Percentiles rank a stretch among this genome's conserved stretches.
Conservation (phyloP, 2,329 filamentous ascomycete species). For the Colletotrichum phormii region DNA sequence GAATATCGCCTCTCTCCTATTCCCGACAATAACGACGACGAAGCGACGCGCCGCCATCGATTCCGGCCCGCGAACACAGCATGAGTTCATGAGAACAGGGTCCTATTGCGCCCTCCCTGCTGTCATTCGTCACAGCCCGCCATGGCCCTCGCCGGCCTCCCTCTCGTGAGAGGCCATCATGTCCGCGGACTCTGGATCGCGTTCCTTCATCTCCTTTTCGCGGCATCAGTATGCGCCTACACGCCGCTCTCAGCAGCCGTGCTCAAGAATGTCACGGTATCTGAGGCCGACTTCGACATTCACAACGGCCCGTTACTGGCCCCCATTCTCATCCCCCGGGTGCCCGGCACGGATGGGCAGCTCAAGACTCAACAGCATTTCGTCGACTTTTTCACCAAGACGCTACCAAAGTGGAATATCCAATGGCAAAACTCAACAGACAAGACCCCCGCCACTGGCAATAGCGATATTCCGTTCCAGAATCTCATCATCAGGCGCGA, state of each 20-base stretch:
- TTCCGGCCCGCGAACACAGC: conserved; percentile 5
- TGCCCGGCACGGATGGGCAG: conserved; percentile 79
- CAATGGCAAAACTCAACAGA: conserved; percentile 81
- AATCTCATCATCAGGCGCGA: conserved; percentile 84
- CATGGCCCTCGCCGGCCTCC: conserved; percentile 30
- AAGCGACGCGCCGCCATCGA: background rate
- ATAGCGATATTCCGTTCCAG: conserved; percentile 75
- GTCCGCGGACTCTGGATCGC: conserved; percentile 29
- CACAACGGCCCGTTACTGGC: conserved; percentile 75
- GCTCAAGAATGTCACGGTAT: conserved; percentile 71
- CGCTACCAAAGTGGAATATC: conserved; percentile 77
- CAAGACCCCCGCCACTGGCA: conserved; percentile 73
- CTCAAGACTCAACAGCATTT: conserved; percentile 77
- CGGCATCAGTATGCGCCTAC: conserved; percentile 45
- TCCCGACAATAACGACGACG: background rate
- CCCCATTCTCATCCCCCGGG: conserved; percentile 79
- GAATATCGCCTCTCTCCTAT: background rate
- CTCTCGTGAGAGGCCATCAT: conserved; percentile 21
- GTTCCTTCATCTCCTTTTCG: conserved; percentile 40
- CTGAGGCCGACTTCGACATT: conserved; percentile 76
- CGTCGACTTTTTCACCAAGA: conserved; percentile 73
- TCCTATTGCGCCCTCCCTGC: conserved; percentile 9
- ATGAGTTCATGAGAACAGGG: conserved; percentile 32
- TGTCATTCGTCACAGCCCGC: conserved; percentile 20
- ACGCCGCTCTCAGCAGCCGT: conserved; percentile 72